Evolutionary conservation across 345 rosid species (phyloP), one percentile per base, ranked within the genome.

Genomic region (Bruguiera gymnorhiza): DNA sequence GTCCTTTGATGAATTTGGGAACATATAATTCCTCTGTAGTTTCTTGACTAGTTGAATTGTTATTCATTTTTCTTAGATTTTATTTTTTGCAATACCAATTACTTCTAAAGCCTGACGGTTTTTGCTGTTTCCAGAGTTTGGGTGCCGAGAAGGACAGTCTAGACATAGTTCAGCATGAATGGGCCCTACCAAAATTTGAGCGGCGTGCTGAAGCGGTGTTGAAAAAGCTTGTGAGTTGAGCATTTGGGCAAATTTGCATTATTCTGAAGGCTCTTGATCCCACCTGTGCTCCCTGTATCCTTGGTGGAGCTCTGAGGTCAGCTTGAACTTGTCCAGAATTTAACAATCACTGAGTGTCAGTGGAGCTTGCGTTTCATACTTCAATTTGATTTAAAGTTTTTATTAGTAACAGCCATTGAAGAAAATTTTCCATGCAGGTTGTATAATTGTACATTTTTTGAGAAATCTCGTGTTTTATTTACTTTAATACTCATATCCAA

Each of bases 161-260:
- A 6, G 79, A 76, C 69, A 76, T 76, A 53, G 63, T 76, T 54
- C 79, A 76, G 66, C 80, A 76, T 58, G 80, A 76, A 51, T 76
- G 80, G 80, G 96, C 89, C 30, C 79, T 92, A n/a, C 97, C 99
- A 5, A 87, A 87, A 70, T 90, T 95, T 8, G 99, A 95, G 88
- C 89, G 83, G 63, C 92, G 91, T 2, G 99, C 98, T 6, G 94
- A 95, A 83, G 85, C 87, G 13, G 90, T 86, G 13, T 80, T 95
- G 79, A 89, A 86, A 79, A 88, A 89, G 73, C 87, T 95, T 23
- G 63, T 89, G 48, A 69, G 76, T 65, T 94, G 82, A 86, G 72
- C 59, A 29, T 7, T 31, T 31, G 58, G 20, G 62, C 55, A 61
- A 51, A 39, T n/a, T 50, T 19, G 15, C 64, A 55, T 52, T 30